Evolutionary conservation across 768 basidiomycete species (phyloP).

Genomic region (Boletus sp.): DNA sequence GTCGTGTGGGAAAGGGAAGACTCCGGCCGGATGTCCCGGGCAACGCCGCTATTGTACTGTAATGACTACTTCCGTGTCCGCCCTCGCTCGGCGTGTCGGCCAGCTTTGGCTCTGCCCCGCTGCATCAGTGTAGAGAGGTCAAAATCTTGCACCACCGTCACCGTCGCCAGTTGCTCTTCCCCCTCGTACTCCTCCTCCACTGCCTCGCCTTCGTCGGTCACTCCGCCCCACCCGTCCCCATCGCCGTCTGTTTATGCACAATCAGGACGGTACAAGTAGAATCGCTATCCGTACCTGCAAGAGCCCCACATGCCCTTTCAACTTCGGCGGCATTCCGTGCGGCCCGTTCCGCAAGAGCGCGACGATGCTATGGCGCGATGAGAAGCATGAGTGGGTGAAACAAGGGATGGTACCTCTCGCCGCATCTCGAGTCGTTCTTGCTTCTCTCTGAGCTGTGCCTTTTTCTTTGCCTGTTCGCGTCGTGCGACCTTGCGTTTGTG

Average conservation of each 20-base stretch:
- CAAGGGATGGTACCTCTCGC: constrained; percentile 57
- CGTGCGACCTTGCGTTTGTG: constrained; percentile 88
- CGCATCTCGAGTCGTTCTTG: constrained; percentile 70
- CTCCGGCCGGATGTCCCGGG: constrained; percentile 13
- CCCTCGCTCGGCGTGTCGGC: constrained; percentile 58
- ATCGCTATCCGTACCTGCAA: constrained; percentile 36
- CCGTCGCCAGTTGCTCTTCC: constrained; percentile 82
- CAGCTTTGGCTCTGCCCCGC: constrained; percentile 47
- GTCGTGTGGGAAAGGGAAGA: constrained; percentile 11
- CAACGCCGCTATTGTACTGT: neutral
- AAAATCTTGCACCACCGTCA: constrained; percentile 90
- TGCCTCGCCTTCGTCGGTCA: constrained; percentile 32
- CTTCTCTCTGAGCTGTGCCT: constrained; percentile 74
- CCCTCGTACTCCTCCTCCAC: constrained; percentile 74
- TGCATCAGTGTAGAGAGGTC: constrained; percentile 64
- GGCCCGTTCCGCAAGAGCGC: constrained; percentile 73
- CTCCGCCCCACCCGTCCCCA: constrained; percentile 49
- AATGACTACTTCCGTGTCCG: constrained; percentile 48
- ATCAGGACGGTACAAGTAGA: constrained; percentile 6
- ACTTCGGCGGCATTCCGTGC: constrained; percentile 71
- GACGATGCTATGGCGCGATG: constrained; percentile 57
- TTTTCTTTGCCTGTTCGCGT: constrained; percentile 70
- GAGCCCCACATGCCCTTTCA: constrained; percentile 66
- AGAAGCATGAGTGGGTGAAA: constrained; percentile 7
- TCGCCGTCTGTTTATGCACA: constrained; percentile 25